Conservation (phyloP, 495 filamentous ascomycete species). For the Penicillium manginii region DNA sequence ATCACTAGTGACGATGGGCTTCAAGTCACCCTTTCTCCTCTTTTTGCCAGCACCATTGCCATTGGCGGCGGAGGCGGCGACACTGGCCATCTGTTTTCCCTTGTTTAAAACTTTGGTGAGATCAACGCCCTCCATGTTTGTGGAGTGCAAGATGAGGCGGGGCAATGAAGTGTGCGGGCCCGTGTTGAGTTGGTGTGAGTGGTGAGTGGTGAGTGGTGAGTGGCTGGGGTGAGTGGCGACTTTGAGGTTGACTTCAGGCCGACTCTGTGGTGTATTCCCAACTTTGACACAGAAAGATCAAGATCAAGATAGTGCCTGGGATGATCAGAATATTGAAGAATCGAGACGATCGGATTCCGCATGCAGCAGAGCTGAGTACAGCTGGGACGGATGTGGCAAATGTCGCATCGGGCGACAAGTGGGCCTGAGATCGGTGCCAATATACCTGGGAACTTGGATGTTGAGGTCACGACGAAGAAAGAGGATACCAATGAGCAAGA, state of each 20-base stretch:
- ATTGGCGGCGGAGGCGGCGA: conserved; percentile 62
- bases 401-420: conserved; percentile 16
- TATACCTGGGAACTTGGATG: background rate
- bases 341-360: conserved; percentile 17
- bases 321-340: too few relatives aligned
- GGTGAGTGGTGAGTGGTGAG: conserved; percentile 8
- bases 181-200: conserved; percentile 27
- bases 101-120: conserved; percentile 79
- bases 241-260: too few relatives aligned
- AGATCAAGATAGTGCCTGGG: too few relatives aligned
- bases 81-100: conserved; percentile 72
- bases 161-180: background rate
- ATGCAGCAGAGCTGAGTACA: conserved; percentile 25
- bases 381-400: conserved; percentile 28
- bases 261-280: too few relatives aligned
- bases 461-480: too few relatives aligned
- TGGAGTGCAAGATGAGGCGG: conserved; percentile 20
- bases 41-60: conserved; percentile 70
- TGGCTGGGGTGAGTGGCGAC: conserved; percentile 23
- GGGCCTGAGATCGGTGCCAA: background rate
- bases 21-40: conserved; percentile 84
- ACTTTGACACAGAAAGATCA: too few relatives aligned
- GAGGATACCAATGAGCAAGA: background rate
- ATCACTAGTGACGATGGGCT: conserved; percentile 89
- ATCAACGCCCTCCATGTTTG: conserved; percentile 73